Base-by-base conservation (phyloP, 352 stramenopile genomes). In the Globisporangium takayamanum region DNA sequence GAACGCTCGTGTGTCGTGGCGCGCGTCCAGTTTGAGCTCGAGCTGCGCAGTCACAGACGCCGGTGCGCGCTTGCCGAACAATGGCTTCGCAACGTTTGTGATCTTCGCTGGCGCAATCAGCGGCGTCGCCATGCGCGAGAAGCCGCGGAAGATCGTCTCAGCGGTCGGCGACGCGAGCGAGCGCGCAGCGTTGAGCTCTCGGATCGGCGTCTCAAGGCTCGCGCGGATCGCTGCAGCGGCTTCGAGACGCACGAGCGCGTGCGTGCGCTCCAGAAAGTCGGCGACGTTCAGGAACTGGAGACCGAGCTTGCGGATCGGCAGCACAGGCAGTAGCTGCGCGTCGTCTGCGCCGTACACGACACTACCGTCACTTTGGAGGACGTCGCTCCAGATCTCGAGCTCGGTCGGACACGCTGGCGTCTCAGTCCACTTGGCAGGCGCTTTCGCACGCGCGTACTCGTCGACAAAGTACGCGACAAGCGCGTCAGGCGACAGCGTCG, bases 251-350 rank as follows among this genome's bases (percentile, higher is more conserved):
- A 91, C 89, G 28, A 99, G 72, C 55, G 93, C 78, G 69, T 96
- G 97, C 60, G 90, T 96, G 20, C 97, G 87, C 36, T 95, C 65
- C 8, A 99, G 65, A 70, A 98, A 98, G 66, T 99, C 97, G 11
- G 81, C 60, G 44, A 98, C 68, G 16, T 95, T 98, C 18, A 99
- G 72, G 64, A 97, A 99, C 67, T 98, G 91, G 22, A 98, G 66
- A 55, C 89, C 95, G n/a, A 98, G 76, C 71, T 98, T 99, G 15
- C 92, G 94, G 36, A 99, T 66, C 5, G 92, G 80, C 14, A 98
- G 64, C 3, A 92, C 1, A 2, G 70, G 72, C 20, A 83, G 74
- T 54, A 88, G 39, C 30, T 70, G 69, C 3, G 51, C 16, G 37
- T 78, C 55, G 18, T 72, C 65, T 25, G 88, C 72, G 4, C 58